A percentile compares a stretch with the other conserved stretches of the same genome.
These are phyloP conservation scores for Ustilago trichophora DNA, from an alignment of 1,284 basidiomycete genomes.

Conservation along the genomic window DNA sequence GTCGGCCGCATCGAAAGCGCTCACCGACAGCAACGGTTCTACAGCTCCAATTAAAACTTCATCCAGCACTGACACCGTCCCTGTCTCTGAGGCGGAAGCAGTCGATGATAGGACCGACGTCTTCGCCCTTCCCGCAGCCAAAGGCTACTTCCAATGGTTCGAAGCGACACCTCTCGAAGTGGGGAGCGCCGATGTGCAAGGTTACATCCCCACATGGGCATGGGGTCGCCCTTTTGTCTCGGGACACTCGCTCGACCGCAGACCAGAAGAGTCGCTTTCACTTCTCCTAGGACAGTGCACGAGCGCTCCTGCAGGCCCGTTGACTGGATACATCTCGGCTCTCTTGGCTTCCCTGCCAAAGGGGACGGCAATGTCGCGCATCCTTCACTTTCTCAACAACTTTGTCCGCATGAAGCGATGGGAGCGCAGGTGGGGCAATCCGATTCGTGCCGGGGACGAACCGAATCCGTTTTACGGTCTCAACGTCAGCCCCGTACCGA, in stretches of 20 bases:
- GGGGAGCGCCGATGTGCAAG: conserved; percentile 63
- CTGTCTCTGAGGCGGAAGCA: neutral
- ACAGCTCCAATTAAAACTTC: neutral
- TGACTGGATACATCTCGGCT: conserved; percentile 62
- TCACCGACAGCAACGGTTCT: neutral
- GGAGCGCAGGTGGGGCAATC: conserved; percentile 64
- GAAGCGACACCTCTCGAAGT: conserved; percentile 65
- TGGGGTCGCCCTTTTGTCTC: conserved; percentile 63
- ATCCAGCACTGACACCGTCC: neutral
- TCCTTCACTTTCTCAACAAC: conserved; percentile 55
- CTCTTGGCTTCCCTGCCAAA: conserved; percentile 59
- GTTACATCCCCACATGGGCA: conserved; percentile 66
- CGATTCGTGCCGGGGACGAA: conserved; percentile 63
- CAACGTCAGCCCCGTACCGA: conserved; percentile 25
- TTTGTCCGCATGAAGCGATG: conserved; percentile 60
- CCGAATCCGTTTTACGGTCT: conserved; percentile 63
- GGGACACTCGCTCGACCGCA: conserved; percentile 48
- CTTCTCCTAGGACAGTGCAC: conserved; percentile 66
- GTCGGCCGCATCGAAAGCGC: conserved; percentile 24
- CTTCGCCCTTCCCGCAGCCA: conserved; percentile 8
- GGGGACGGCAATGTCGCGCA: conserved; percentile 53
- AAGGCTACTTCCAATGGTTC: conserved; percentile 65
- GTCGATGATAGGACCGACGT: conserved; percentile 16
- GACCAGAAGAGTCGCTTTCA: conserved; percentile 56
- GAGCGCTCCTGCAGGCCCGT: conserved; percentile 63